Base-by-base conservation (phyloP, 169 alveolate species). In the Babesia caballi region DNA sequence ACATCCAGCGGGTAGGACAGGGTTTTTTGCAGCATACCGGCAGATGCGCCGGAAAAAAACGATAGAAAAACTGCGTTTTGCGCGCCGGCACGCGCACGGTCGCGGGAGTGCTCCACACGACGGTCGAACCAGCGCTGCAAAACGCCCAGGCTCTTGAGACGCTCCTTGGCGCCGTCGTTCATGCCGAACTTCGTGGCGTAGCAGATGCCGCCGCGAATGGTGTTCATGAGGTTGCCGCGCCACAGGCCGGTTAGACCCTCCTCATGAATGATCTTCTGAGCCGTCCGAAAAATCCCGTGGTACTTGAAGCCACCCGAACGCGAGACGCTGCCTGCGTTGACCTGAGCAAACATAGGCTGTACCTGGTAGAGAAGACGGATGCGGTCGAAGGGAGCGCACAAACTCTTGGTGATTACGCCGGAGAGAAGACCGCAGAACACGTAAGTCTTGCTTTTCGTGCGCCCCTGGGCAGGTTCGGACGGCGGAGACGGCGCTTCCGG, bases 351-450 rank as follows among this genome's bases (percentile, higher is more conserved):
- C 96, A 92, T 92, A 17, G 95, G 94, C 68, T 92, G 95, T 14
- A 90, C 86, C 70, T 92, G 96, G 82, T 87, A 92, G 61, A 92
- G 84, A 9, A 91, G 84, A 30, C 94, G 83, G 33, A 92, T 82
- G 27, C 96, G 74, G 57, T 92, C 96, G 80, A 90, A 78, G 9
- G 96, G 96, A 25, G 96, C 96, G 68, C 94, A 92, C 36, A 85
- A 70, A 0, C 94, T 86, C 85, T 92, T 92, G 46, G 96, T 91
- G 9, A 92, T 56, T 2, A 92, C 49, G 6, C 95, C 96, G 21
- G 95, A 89, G 27, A 80, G 60, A 35, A 89, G 46, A 35, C 94
- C 94, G 68, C 94, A 89, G 46, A 66, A 41, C 46, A 89, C 65
- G 33, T 81, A 72, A 51, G 63, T 68, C 19, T 75, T 81, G 70